phyloP scores from a whole-genome alignment of 1,284 basidiomycete genomes.

The Puccinia hordei region DNA sequence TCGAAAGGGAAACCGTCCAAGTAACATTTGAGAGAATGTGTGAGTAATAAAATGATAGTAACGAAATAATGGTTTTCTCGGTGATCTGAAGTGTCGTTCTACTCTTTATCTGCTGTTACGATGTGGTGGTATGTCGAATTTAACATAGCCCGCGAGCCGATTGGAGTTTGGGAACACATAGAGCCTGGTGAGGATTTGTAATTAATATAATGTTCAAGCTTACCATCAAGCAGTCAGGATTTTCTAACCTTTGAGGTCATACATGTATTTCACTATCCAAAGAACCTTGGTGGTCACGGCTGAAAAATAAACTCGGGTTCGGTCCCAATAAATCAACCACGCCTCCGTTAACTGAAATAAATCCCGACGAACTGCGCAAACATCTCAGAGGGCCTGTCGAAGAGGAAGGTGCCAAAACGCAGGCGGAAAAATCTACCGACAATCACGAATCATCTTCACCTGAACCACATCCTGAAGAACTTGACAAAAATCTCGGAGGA shows the following conservation, averaged over 20 bases:
- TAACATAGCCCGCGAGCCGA: neutral
- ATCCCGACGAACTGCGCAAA: neutral
- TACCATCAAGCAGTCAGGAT: neutral
- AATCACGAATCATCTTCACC: neutral
- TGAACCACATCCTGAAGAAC: no score
- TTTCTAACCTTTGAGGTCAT: neutral
- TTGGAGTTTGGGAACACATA: slow-evolving; percentile 1
- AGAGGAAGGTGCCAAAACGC: neutral
- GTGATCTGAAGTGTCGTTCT: neutral
- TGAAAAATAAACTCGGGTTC: neutral
- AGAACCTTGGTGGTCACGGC: neutral
- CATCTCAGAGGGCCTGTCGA: slow-evolving; percentile 2
- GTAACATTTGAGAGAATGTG: neutral
- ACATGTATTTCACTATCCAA: neutral
- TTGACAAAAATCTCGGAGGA: no score
- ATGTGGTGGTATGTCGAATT: neutral
- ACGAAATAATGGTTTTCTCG: neutral
- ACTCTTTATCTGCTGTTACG: neutral
- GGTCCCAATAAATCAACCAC: neutral
- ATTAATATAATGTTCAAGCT: neutral
- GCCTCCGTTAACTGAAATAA: neutral
- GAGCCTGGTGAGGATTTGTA: neutral
- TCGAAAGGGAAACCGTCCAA: neutral
- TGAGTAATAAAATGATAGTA: neutral
- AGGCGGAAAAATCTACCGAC: neutral